A percentile compares a stretch with the other conserved stretches of the same genome.
Conservation (phyloP, 2,329 filamentous ascomycete species). For the Calcarisporium arbuscula region DNA sequence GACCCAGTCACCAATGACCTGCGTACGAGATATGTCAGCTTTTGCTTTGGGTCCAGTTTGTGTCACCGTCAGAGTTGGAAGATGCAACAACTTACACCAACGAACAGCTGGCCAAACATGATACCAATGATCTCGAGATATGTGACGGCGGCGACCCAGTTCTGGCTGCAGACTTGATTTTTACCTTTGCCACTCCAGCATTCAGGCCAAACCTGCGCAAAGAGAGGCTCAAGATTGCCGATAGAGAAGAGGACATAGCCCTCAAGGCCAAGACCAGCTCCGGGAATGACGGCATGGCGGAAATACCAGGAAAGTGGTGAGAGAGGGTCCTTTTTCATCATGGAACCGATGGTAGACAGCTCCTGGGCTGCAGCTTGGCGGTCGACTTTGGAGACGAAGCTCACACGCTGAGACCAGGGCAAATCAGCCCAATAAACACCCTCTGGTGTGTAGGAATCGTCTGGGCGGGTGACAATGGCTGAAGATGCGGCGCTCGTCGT, state of each 20-base stretch:
- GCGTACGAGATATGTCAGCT: slow-evolving; percentile 6
- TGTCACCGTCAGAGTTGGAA: slow-evolving; percentile 1
- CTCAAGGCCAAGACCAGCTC: slow-evolving; percentile 86
- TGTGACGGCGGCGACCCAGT: slow-evolving; percentile 78
- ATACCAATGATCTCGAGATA: slow-evolving; percentile 94
- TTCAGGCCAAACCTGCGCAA: slow-evolving; percentile 63
- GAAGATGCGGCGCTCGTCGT: slow-evolving; percentile 58
- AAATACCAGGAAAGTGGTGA: slow-evolving; percentile 83
- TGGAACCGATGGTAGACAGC: slow-evolving; percentile 58
- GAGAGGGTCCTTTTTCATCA: slow-evolving; percentile 83
- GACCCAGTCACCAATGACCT: slow-evolving; percentile 63
- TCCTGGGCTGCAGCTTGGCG: slow-evolving; percentile 63
- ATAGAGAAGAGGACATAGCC: slow-evolving; percentile 97
- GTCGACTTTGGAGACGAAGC: slow-evolving; percentile 73
- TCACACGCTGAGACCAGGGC: slow-evolving; percentile 59
- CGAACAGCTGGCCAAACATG: slow-evolving; percentile 84
- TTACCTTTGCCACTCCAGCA: slow-evolving; percentile 65
- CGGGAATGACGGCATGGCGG: slow-evolving; percentile 83
- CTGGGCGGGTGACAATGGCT: slow-evolving; percentile 74
- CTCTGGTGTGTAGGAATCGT: slow-evolving; percentile 77
- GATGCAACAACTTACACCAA: slow-evolving; percentile 56
- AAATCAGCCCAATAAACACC: slow-evolving; percentile 94
- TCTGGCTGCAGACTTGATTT: slow-evolving; percentile 60
- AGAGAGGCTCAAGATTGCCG: slow-evolving; percentile 81
- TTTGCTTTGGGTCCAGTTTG: too few species aligned